phyloP scores from a whole-genome alignment of 2,329 filamentous ascomycete species.

The Pseudocercospora vitis region DNA sequence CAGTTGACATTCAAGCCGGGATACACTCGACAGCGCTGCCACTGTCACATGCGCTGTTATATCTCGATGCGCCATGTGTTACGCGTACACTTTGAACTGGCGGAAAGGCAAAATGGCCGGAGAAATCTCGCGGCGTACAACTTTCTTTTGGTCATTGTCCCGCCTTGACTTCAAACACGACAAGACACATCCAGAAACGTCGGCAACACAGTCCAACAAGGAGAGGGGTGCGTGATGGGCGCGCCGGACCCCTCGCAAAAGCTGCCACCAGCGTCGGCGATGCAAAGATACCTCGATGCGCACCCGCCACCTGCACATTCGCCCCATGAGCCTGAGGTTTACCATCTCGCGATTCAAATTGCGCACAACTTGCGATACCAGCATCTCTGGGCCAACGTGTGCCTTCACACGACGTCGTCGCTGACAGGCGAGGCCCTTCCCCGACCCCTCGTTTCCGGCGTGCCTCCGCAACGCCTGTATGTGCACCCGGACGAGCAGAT shows the following conservation, averaged over 20 bases:
- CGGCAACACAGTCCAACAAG: too few relatives aligned
- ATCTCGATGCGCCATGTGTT: too few relatives aligned
- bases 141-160: too few relatives aligned
- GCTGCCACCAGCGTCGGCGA: slow-evolving; percentile 21
- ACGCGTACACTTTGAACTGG: too few relatives aligned
- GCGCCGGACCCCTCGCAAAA: neutral
- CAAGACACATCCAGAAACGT: neutral
- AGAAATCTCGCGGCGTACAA: too few relatives aligned
- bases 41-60: too few relatives aligned
- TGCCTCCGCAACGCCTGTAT: slow-evolving; percentile 72
- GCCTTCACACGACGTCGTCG: slow-evolving; percentile 30
- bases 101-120: too few relatives aligned
- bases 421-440: slow-evolving; percentile 43
- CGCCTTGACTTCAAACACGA: neutral
- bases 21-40: too few relatives aligned
- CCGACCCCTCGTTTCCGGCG: slow-evolving; percentile 67
- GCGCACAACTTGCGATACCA: slow-evolving; percentile 71
- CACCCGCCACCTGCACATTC: slow-evolving; percentile 18
- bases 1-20: too few relatives aligned
- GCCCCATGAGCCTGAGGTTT: slow-evolving; percentile 27
- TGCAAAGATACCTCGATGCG: slow-evolving; percentile 20
- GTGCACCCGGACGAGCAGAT: slow-evolving; percentile 82
- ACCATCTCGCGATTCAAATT: slow-evolving; percentile 60
- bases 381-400: slow-evolving; percentile 69
- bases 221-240: slow-evolving; percentile 3